These are phyloP conservation scores for Davidsoniella neocaledoniae DNA, from an alignment of 2,329 filamentous ascomycete genomes.

Conservation along the genomic window DNA sequence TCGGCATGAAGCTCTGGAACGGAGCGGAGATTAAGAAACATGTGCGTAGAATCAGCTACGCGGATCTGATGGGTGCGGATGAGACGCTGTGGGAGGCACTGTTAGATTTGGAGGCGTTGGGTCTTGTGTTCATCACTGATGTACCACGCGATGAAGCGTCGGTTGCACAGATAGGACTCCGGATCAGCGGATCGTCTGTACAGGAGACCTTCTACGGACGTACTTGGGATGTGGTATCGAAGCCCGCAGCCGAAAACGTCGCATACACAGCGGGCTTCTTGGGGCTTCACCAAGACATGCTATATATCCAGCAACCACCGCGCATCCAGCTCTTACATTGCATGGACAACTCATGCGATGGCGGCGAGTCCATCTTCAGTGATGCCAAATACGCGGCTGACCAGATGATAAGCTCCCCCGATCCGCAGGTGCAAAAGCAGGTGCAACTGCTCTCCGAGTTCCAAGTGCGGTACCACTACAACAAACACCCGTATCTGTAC, in stretches of 20 bases:
- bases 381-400: constrained; percentile 51
- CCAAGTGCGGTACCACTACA: constrained; percentile 50
- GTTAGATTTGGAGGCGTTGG: constrained; percentile 43
- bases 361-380: constrained; percentile 75
- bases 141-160: constrained; percentile 52
- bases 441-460: constrained; percentile 25
- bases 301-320: constrained; percentile 69
- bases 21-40: constrained; percentile 20
- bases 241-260: constrained; percentile 74
- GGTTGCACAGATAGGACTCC: constrained; percentile 50
- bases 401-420: constrained; percentile 19
- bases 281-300: constrained; percentile 81
- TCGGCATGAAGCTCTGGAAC: constrained; percentile 26
- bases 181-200: constrained; percentile 49
- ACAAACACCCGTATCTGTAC: constrained; percentile 49
- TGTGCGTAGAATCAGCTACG: constrained; percentile 47
- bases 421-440: constrained; percentile 3
- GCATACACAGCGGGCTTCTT: constrained; percentile 74
- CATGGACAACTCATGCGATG: constrained; percentile 59
- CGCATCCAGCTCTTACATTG: constrained; percentile 81
- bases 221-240: constrained; percentile 77
- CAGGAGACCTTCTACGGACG: constrained; percentile 81
- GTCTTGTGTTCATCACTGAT: constrained; percentile 59
- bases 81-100: constrained; percentile 43
- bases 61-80: constrained; percentile 49